Percentiles rank a stretch among this genome's conserved stretches.
Evolutionary conservation across 2,329 filamentous ascomycete species (phyloP).

Genomic region (Arachnomyces sp.): DNA sequence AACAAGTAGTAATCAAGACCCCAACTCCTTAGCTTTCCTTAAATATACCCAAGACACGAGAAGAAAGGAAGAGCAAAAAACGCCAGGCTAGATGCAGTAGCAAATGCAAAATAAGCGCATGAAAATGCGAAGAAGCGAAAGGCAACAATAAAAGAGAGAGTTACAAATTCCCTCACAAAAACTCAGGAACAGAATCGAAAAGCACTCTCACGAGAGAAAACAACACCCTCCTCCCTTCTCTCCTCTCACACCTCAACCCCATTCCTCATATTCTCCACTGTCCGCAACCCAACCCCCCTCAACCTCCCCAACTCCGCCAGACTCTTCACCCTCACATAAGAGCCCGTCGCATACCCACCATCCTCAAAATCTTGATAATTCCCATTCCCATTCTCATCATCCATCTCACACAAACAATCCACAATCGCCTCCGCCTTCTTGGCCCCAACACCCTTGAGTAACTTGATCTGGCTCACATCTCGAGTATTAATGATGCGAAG

Average conservation of each 20-base stretch:
- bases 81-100: too few species aligned
- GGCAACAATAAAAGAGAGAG: too few species aligned
- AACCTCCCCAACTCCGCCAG: conserved; percentile 34
- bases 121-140: too few species aligned
- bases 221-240: too few species aligned
- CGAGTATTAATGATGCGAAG: conserved; percentile 40
- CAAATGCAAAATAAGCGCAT: too few species aligned
- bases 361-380: conserved; percentile 10
- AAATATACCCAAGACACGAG: too few species aligned
- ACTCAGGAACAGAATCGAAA: too few species aligned
- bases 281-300: conserved; percentile 38
- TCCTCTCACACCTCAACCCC: conserved; percentile 24
- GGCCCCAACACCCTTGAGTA: conserved; percentile 38
- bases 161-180: too few species aligned
- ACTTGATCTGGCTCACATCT: conserved; percentile 37
- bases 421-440: conserved; percentile 43
- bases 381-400: conserved; percentile 18
- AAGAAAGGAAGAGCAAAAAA: too few species aligned
- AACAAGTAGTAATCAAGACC: too few species aligned
- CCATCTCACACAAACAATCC: conserved; percentile 38
- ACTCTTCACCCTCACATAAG: conserved; percentile 22
- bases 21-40: too few species aligned
- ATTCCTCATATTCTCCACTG: conserved; percentile 40
- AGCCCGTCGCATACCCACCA: conserved; percentile 7
- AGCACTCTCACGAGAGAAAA: too few species aligned